phyloP scores from a whole-genome alignment of 2,329 filamentous ascomycete genomes.

The Ceratocystiopsis sp. region DNA sequence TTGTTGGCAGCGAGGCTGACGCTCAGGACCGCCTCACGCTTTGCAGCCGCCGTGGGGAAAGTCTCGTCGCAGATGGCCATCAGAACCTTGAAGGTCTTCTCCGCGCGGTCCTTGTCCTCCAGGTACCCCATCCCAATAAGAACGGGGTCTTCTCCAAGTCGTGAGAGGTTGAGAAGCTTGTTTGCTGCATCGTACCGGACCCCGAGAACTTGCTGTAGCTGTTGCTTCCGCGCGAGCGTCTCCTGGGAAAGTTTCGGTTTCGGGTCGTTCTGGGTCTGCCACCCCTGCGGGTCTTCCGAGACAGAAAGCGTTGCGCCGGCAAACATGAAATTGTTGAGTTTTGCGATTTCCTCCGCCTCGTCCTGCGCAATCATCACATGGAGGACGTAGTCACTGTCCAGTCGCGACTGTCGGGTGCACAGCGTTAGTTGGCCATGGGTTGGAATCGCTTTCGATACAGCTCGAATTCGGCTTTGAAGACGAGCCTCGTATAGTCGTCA shows the following conservation, averaged over 20 bases:
- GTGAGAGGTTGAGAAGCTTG: slow-evolving; percentile 73
- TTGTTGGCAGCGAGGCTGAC: slow-evolving; percentile 71
- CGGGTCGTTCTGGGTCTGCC: slow-evolving; percentile 16
- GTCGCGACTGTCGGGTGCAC: slow-evolving; percentile 40
- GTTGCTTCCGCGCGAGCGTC: slow-evolving; percentile 45
- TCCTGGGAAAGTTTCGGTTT: slow-evolving; percentile 26
- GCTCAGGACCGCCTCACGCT: slow-evolving; percentile 62
- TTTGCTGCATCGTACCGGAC: slow-evolving; percentile 52
- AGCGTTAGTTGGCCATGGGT: slow-evolving; percentile 45
- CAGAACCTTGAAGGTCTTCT: slow-evolving; percentile 82
- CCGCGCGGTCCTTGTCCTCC: slow-evolving; percentile 47
- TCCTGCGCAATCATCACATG: slow-evolving; percentile 49
- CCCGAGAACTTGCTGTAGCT: slow-evolving; percentile 53
- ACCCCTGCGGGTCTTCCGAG: slow-evolving; percentile 25
- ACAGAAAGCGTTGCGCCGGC: slow-evolving; percentile 46
- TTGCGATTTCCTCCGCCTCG: slow-evolving; percentile 45
- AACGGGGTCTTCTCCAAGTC: slow-evolving; percentile 53
- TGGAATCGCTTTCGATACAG: background rate
- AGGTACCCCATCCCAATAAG: slow-evolving; percentile 64
- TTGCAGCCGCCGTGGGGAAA: slow-evolving; percentile 55
- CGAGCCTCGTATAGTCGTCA: too few species aligned
- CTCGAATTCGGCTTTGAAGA: too few species aligned
- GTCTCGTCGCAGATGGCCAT: slow-evolving; percentile 71
- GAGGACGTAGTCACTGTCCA: slow-evolving; percentile 46
- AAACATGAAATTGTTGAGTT: slow-evolving; percentile 52